Evolutionary conservation across 129 eudicot genomes (phyloP).

Genomic region (Flaveria sonorensis): DNA sequence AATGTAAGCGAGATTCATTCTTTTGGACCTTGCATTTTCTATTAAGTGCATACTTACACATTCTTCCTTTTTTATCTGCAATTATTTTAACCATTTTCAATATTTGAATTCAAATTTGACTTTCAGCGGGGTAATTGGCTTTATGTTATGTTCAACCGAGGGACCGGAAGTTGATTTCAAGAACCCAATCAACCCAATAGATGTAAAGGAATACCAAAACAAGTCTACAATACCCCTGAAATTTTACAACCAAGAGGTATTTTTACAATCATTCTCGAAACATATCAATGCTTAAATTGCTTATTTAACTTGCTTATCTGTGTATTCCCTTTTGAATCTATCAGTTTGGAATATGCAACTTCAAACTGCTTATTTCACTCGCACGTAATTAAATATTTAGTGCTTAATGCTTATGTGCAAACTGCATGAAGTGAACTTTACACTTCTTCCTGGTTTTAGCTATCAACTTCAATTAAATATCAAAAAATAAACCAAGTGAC

Average conservation of each 20-base stretch:
- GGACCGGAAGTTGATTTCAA: constrained; percentile 91
- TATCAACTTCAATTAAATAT: neutral
- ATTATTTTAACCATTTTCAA: neutral
- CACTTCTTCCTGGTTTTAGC: neutral
- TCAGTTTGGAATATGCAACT: neutral
- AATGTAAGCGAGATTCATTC: constrained; percentile 7
- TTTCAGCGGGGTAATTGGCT: constrained; percentile 94
- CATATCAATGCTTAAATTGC: neutral
- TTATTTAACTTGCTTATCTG: neutral
- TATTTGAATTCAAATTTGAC: constrained; percentile 6
- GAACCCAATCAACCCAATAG: constrained; percentile 83
- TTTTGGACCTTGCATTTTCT: neutral
- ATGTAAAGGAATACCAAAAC: constrained; percentile 50
- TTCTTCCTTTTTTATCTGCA: neutral
- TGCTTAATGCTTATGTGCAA: neutral
- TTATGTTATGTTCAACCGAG: constrained; percentile 96
- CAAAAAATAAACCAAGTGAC: neutral
- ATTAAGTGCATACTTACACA: neutral
- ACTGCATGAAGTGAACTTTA: neutral
- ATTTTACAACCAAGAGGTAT: constrained; percentile 91
- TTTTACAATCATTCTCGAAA: neutral
- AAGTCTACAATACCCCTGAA: constrained; percentile 65
- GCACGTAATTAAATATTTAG: neutral
- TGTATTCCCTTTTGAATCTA: neutral
- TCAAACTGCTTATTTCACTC: neutral